Evolutionary conservation across 2,329 filamentous ascomycete genomes (phyloP).

Genomic region (Beauveria rudraprayagi): DNA sequence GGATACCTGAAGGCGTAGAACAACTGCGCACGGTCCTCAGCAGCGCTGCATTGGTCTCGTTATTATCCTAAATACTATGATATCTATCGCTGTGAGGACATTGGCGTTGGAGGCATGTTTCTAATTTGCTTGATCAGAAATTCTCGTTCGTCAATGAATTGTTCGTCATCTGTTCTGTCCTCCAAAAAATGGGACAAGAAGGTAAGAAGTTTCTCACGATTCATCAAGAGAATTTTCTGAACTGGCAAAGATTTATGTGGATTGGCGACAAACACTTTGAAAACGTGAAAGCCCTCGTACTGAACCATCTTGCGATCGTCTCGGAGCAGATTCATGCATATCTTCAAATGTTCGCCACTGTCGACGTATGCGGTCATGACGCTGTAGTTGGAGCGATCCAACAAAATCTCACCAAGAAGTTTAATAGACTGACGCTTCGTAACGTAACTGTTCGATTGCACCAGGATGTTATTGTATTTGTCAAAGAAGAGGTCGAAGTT

Average conservation of each 20-base stretch:
- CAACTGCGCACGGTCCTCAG: not conserved
- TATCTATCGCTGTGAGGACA: slow-evolving; percentile 39
- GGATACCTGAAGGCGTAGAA: too few species aligned
- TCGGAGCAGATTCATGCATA: slow-evolving; percentile 93
- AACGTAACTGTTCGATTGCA: slow-evolving; percentile 92
- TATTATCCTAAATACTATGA: not conserved
- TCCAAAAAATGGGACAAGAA: slow-evolving; percentile 91
- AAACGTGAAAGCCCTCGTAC: slow-evolving; percentile 98
- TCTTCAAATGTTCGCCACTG: slow-evolving; percentile 89
- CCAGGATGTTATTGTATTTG: slow-evolving; percentile 77
- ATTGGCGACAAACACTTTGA: slow-evolving; percentile 99
- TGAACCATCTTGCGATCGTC: slow-evolving; percentile 99
- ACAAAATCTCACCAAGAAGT: slow-evolving; percentile 83
- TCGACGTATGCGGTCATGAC: slow-evolving; percentile 98
- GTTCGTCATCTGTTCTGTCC: slow-evolving; percentile 92
- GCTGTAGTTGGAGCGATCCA: slow-evolving; percentile 93
- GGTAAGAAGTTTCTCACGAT: slow-evolving; percentile 79
- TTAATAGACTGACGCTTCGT: slow-evolving; percentile 98
- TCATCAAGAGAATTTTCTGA: slow-evolving; percentile 92
- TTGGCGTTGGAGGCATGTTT: slow-evolving; percentile 53
- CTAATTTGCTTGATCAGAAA: slow-evolving; percentile 93
- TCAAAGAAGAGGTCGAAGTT: slow-evolving; percentile 94
- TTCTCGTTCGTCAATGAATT: slow-evolving; percentile 96
- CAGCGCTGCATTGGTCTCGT: not conserved
- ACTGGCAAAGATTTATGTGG: slow-evolving; percentile 96